Percentiles rank a stretch among this genome's conserved stretches.
Conservation (phyloP, 352 stramenopile genomes). For the Pythium rishiriense region DNA sequence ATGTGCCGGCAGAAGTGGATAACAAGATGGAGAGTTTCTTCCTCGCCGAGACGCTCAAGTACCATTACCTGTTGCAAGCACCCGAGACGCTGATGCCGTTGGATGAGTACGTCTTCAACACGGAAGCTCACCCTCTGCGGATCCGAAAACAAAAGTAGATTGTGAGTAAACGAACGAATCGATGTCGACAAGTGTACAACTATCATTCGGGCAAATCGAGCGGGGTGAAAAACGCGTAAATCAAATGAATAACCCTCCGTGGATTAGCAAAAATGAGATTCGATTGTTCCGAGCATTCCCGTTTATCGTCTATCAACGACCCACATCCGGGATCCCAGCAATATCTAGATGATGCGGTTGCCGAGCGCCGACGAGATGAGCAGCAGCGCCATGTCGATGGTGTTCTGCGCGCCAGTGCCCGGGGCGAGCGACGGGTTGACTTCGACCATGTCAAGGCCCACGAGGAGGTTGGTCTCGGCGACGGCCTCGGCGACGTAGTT, state of each 20-base stretch:
- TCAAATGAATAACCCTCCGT: no score
- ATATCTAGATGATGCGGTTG: constrained; percentile 88
- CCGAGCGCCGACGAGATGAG: constrained; percentile 93
- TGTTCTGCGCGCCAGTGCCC: constrained; percentile 86
- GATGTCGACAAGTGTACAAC: background rate
- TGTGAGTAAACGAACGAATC: background rate
- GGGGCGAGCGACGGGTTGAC: constrained; percentile 93
- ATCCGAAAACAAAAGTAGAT: constrained; percentile 35
- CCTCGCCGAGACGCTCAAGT: constrained; percentile 98
- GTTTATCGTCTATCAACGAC: background rate
- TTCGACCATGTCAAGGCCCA: constrained; percentile 95
- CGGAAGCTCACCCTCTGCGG: constrained; percentile 92
- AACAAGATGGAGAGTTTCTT: constrained; percentile 99
- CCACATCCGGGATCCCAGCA: background rate
- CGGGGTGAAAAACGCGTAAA: no score
- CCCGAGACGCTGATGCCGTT: constrained; percentile 81
- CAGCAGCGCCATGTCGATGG: constrained; percentile 92
- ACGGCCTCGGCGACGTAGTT: constrained; percentile 95
- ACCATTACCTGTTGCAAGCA: constrained; percentile 95
- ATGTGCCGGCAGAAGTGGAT: constrained; percentile 61
- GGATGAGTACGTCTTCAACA: constrained; percentile 97
- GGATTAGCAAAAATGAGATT: background rate
- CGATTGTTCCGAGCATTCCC: background rate
- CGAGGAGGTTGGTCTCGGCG: constrained; percentile 88
- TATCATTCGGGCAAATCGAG: no score